These are phyloP conservation scores for Penicillium antarcticum DNA, from an alignment of 495 filamentous ascomycete genomes.

Conservation along the genomic window DNA sequence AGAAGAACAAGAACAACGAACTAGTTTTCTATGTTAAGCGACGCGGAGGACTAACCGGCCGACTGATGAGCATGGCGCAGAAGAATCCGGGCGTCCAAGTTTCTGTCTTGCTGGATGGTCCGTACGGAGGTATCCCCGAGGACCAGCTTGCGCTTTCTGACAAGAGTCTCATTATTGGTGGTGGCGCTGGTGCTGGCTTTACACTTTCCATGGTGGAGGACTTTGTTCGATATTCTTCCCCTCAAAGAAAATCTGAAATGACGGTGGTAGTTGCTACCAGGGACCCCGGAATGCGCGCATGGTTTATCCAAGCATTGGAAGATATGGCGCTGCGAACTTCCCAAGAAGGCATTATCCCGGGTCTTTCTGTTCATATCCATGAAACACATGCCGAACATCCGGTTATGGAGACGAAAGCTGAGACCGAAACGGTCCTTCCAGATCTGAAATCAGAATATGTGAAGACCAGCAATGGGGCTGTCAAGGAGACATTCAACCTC, in stretches of 20 bases:
- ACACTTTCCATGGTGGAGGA: slow-evolving; percentile 40
- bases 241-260: slow-evolving; percentile 7
- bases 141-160: slow-evolving; percentile 20
- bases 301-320: slow-evolving; percentile 21
- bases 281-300: slow-evolving; percentile 19
- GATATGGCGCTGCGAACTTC: slow-evolving; percentile 16
- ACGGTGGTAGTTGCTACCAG: slow-evolving; percentile 25
- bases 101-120: slow-evolving; percentile 38
- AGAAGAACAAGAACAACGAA: slow-evolving; percentile 9
- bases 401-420: background rate
- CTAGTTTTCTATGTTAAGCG: slow-evolving; percentile 28
- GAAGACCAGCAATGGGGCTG: no score
- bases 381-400: slow-evolving; percentile 5
- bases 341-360: slow-evolving; percentile 1
- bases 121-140: slow-evolving; percentile 37
- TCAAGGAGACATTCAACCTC: background rate
- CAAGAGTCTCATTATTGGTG: slow-evolving; percentile 39
- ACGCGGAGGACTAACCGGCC: slow-evolving; percentile 31
- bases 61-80: slow-evolving; percentile 23
- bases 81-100: slow-evolving; percentile 23
- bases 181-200: slow-evolving; percentile 46
- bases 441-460: background rate
- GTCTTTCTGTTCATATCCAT: slow-evolving; percentile 16
- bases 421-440: background rate
- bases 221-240: slow-evolving; percentile 9